These are phyloP conservation scores for Diaporthe eres DNA, from an alignment of 2,329 filamentous ascomycete genomes.

Conservation along the genomic window DNA sequence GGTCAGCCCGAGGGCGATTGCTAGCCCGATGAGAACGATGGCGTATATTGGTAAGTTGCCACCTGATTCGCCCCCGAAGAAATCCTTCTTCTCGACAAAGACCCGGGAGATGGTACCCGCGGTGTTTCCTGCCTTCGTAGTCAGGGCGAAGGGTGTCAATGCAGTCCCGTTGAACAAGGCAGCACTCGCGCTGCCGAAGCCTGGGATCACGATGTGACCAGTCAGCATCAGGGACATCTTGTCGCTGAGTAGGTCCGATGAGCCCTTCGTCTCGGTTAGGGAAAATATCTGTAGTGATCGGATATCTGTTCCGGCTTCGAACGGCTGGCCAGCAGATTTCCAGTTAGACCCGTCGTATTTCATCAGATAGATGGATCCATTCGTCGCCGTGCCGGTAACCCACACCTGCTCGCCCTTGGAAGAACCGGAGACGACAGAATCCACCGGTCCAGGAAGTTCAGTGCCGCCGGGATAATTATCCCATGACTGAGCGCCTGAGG, in stretches of 20 bases:
- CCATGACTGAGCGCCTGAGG: slow-evolving; percentile 78
- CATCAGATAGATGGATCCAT: slow-evolving; percentile 82
- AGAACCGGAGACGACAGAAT: slow-evolving; percentile 81
- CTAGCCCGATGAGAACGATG: slow-evolving; percentile 84
- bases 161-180: slow-evolving; percentile 88
- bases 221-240: slow-evolving; percentile 84
- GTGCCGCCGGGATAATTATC: slow-evolving; percentile 71
- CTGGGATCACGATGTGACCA: slow-evolving; percentile 82
- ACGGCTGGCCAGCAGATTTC: slow-evolving; percentile 72
- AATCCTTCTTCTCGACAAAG: slow-evolving; percentile 85
- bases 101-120: slow-evolving; percentile 83
- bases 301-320: slow-evolving; percentile 78
- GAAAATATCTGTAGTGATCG: slow-evolving; percentile 86
- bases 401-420: slow-evolving; percentile 82
- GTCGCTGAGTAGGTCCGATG: slow-evolving; percentile 73
- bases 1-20: slow-evolving; percentile 82
- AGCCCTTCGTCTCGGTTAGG: slow-evolving; percentile 76
- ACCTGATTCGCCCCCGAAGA: slow-evolving; percentile 71
- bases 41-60: slow-evolving; percentile 39
- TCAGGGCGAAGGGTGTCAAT: slow-evolving; percentile 85
- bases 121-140: slow-evolving; percentile 74
- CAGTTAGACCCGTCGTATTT: slow-evolving; percentile 84
- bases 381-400: slow-evolving; percentile 80
- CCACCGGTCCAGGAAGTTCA: slow-evolving; percentile 83
- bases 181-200: slow-evolving; percentile 86